These are phyloP conservation scores for Chloridella minuta DNA, from an alignment of 352 stramenopile species.

Conservation along the genomic window DNA sequence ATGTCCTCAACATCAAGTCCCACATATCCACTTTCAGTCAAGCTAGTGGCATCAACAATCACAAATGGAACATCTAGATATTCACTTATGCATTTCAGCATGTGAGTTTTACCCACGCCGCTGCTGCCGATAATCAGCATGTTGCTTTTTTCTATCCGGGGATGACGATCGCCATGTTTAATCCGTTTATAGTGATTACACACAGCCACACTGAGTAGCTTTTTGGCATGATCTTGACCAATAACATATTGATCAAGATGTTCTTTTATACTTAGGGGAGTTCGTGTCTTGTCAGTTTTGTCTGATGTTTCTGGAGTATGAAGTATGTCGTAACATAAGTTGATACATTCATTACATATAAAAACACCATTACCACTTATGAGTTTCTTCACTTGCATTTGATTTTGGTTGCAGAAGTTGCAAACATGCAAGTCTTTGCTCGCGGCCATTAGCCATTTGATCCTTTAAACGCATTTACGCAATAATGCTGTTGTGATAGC, in stretches of 20 bases:
- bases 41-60: slow-evolving; percentile 74
- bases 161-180: slow-evolving; percentile 11
- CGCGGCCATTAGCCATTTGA: no score
- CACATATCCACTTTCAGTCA: slow-evolving; percentile 88
- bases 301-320: no score
- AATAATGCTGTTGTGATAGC: no score
- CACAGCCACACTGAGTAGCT: slow-evolving; percentile 63
- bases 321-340: no score
- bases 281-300: no score
- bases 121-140: slow-evolving; percentile 41
- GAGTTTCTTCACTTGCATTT: no score
- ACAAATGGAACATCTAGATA: slow-evolving; percentile 80
- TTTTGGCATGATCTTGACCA: slow-evolving; percentile 80
- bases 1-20: slow-evolving; percentile 91
- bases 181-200: slow-evolving; percentile 95
- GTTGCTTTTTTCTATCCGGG: not conserved
- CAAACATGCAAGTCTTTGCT: no score
- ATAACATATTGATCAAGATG: slow-evolving; percentile 29
- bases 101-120: slow-evolving; percentile 72
- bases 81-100: slow-evolving; percentile 76
- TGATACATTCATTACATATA: no score
- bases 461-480: no score
- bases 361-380: no score
- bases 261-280: no score
- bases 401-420: no score